Evolutionary conservation across 129 eudicot species (phyloP), one percentile per base, ranked within the genome.

Genomic region (Gnaphalium uliginosum): DNA sequence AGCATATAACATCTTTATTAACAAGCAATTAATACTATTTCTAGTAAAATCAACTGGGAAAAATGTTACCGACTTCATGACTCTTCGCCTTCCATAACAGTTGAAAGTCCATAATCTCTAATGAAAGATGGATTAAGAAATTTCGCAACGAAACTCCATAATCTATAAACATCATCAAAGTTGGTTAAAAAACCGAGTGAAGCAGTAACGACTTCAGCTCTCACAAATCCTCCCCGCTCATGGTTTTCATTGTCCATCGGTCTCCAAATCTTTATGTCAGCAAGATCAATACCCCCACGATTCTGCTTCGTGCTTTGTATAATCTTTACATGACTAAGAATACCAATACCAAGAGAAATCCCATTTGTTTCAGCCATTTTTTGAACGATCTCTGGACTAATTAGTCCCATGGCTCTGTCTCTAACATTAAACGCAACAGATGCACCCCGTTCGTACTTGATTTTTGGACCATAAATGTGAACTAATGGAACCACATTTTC

Each of bases 391-490:
- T 90, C 97, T 0, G 98, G 98, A 53, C 86, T 85, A 22, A 93
- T 81, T 8, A 90, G 53, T 22, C 98, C 96, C 62, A 73, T 71
- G 59, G 68, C 78, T 72, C 80, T 80, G 66, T 85, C 90, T 68
- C 89, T 85, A 81, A 93, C 81, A 60, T 90, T 90, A 76, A 93
- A 93, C 0, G 98, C 96, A 68, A 93, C 91, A 2, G 98, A 87
- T 23, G 97, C 98, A 25, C 98, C 98, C 73, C 98, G 84, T 82
- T 93, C 98, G 32, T 93, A 93, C 69, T 93, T 90, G 13, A 90
- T 93, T 62, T 93, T 93, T 0, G 98, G 98, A 4, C 98, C 98
- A 68, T 90, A 93, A 15, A 93, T 93, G 25, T 88, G 96, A 56
- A 93, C 98, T 13, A 93, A 83, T 8, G 87, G 96, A 66, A 78